A percentile compares a stretch with the other conserved stretches of the same genome.
Evolutionary conservation across 305 asterid genomes (phyloP).

Genomic region (Rubia tinctorum): DNA sequence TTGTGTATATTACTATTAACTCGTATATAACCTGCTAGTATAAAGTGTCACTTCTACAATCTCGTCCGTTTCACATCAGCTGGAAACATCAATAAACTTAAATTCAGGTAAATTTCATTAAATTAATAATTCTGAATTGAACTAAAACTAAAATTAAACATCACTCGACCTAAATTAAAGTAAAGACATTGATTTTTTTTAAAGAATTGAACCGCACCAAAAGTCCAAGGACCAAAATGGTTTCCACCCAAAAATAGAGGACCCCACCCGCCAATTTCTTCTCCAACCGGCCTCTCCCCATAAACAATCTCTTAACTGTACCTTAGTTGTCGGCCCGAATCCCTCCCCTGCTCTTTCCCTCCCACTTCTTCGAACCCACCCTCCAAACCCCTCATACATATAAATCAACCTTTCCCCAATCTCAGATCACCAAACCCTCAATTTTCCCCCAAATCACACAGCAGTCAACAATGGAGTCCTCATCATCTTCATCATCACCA

Average conservation of each 20-base stretch:
- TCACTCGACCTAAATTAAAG: too few relatives aligned
- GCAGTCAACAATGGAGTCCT: slow-evolving; percentile 2
- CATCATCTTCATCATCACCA: slow-evolving; percentile 9
- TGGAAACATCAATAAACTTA: too few relatives aligned
- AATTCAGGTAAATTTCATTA: too few relatives aligned
- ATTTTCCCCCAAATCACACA: neutral
- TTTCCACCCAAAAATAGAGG: neutral
- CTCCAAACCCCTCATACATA: neutral
- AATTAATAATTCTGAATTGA: too few relatives aligned
- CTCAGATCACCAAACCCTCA: slow-evolving; percentile 16
- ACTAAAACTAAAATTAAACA: too few relatives aligned
- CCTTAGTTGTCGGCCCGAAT: slow-evolving; percentile 27
- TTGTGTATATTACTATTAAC: too few relatives aligned
- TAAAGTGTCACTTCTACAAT: too few relatives aligned
- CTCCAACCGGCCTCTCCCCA: slow-evolving; percentile 17
- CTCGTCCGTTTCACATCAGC: too few relatives aligned
- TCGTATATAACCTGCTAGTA: too few relatives aligned
- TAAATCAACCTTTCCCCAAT: slow-evolving; percentile 7
- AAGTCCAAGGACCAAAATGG: neutral
- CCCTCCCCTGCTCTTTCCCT: slow-evolving; percentile 21
- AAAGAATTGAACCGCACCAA: neutral
- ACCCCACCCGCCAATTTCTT: neutral
- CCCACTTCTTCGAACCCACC: slow-evolving; percentile 40
- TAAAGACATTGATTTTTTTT: too few relatives aligned
- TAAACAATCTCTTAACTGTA: slow-evolving; percentile 16